Evolutionary conservation across 371 early-diverging fungal genomes (phyloP).

Genomic region (Gilbertella persicaria): DNA sequence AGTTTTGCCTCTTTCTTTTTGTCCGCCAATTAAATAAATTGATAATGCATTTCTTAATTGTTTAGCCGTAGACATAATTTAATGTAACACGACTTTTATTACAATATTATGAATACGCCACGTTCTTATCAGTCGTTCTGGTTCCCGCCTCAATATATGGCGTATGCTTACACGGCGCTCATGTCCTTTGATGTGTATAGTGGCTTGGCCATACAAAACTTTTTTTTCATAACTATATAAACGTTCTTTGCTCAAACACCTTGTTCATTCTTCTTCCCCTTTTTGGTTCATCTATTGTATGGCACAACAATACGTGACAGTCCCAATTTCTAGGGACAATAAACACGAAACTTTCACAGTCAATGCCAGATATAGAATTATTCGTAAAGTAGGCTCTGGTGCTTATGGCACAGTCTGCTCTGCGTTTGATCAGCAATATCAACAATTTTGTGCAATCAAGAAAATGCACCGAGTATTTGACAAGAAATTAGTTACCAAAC

Average conservation of each 20-base stretch:
- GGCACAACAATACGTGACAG: slow-evolving; percentile 7
- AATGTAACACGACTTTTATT: slow-evolving; percentile 1
- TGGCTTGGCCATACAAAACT: slow-evolving; percentile 2
- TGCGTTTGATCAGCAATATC: slow-evolving; percentile 7
- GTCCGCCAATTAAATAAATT: too few relatives aligned
- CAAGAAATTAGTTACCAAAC: slow-evolving; percentile 62
- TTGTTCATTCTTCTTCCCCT: neutral
- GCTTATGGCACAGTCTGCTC: slow-evolving; percentile 13
- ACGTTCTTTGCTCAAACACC: too few relatives aligned
- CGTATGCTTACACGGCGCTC: neutral
- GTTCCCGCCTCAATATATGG: slow-evolving; percentile 6
- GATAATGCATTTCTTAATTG: too few relatives aligned
- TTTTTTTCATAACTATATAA: too few relatives aligned
- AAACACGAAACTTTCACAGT: slow-evolving; percentile 8
- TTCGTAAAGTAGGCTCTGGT: slow-evolving; percentile 10
- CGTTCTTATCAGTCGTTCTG: neutral
- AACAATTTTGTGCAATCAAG: slow-evolving; percentile 14
- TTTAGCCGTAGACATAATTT: neutral
- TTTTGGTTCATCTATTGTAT: neutral
- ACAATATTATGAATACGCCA: neutral
- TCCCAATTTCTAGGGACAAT: slow-evolving; percentile 8
- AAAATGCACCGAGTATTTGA: slow-evolving; percentile 46
- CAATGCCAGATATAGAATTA: slow-evolving; percentile 5
- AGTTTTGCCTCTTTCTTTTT: too few relatives aligned
- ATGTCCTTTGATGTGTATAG: neutral